A percentile compares a stretch with the other conserved stretches of the same genome.
phyloP scores from a whole-genome alignment of 2,329 filamentous ascomycete species.

The Xylariaceae sp. region DNA sequence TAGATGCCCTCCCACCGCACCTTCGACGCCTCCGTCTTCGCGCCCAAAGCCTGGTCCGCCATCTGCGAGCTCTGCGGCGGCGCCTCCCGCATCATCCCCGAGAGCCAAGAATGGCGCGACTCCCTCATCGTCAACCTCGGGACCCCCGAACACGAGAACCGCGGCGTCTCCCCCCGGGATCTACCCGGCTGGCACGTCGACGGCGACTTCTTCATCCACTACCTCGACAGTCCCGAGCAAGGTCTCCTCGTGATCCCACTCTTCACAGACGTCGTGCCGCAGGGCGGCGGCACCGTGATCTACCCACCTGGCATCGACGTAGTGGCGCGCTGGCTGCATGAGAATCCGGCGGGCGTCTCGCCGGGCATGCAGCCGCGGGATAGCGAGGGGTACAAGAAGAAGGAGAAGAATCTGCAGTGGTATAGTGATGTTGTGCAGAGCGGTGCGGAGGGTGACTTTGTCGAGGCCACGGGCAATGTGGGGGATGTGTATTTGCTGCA shows the following conservation, averaged over 20 bases:
- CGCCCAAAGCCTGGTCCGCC: conserved; percentile 60
- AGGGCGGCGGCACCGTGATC: conserved; percentile 60
- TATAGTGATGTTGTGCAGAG: conserved; percentile 37
- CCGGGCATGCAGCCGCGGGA: conserved; percentile 58
- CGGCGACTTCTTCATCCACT: conserved; percentile 69
- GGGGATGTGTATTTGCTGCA: conserved; percentile 57
- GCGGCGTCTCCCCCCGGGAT: conserved; percentile 45
- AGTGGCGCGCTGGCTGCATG: conserved; percentile 53
- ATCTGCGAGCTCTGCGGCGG: conserved; percentile 64
- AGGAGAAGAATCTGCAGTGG: conserved; percentile 42
- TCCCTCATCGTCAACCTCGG: conserved; percentile 66
- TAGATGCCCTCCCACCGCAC: conserved; percentile 52
- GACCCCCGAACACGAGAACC: conserved; percentile 46
- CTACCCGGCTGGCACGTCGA: conserved; percentile 62
- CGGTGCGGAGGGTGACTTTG: conserved; percentile 38
- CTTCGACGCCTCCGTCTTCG: conserved; percentile 50
- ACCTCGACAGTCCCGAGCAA: conserved; percentile 65
- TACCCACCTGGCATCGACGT: conserved; percentile 54
- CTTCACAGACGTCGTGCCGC: conserved; percentile 56
- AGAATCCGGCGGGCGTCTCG: conserved; percentile 59
- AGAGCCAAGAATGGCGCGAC: conserved; percentile 57
- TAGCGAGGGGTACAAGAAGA: conserved; percentile 40
- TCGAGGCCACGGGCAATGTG: conserved; percentile 48
- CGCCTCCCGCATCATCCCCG: conserved; percentile 46
- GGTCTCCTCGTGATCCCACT: conserved; percentile 62